phyloP scores from a whole-genome alignment of 805 yeast species.

The Ogataea glucozyma region DNA sequence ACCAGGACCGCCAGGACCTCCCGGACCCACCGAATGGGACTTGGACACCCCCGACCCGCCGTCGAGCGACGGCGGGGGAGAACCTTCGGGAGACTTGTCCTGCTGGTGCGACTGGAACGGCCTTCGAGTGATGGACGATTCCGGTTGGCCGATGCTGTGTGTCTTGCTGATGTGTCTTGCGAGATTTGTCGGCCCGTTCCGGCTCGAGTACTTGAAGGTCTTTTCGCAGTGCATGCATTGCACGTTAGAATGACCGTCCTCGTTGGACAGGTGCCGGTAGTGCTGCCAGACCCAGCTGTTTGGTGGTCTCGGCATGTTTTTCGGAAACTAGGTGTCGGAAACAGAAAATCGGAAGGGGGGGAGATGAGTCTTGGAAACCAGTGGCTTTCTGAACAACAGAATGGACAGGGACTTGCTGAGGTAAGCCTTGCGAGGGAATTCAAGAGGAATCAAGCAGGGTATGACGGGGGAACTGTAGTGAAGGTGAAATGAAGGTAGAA shows the following conservation, averaged over 20 bases:
- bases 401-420: too few species aligned
- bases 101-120: slow-evolving; percentile 24
- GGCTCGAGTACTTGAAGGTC: slow-evolving; percentile 32
- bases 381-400: too few species aligned
- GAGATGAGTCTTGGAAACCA: too few species aligned
- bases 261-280: slow-evolving; percentile 30
- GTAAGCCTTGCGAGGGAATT: too few species aligned
- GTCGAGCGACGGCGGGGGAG: not conserved
- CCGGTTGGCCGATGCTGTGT: slow-evolving; percentile 31
- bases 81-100: slow-evolving; percentile 6
- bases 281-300: slow-evolving; percentile 40
- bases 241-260: slow-evolving; percentile 26
- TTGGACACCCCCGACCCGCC: slow-evolving; percentile 6
- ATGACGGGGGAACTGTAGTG: too few species aligned
- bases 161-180: slow-evolving; percentile 34
- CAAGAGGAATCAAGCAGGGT: too few species aligned
- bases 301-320: slow-evolving; percentile 37
- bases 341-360: too few species aligned
- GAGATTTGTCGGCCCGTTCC: slow-evolving; percentile 39
- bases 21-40: too few species aligned
- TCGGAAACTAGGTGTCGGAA: not conserved
- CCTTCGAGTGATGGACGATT: slow-evolving; percentile 29
- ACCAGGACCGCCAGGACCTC: slow-evolving; percentile 9
- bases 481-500: too few species aligned
- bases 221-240: slow-evolving; percentile 34